phyloP scores from a whole-genome alignment of 352 stramenopile species.

The Blastocystis sp. region DNA sequence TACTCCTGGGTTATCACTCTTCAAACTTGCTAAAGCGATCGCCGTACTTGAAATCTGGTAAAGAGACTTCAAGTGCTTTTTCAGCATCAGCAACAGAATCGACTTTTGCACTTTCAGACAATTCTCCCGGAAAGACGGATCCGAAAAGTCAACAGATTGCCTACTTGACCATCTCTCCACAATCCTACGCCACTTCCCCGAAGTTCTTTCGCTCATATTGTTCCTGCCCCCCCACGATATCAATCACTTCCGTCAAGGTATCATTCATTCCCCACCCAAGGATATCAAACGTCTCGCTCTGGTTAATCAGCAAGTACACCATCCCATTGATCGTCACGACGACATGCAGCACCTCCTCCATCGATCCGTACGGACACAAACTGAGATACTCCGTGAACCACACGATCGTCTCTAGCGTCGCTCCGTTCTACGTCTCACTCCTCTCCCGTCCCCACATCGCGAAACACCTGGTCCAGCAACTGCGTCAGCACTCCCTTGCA shows the following conservation, averaged over 20 bases:
- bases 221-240: conserved; percentile 27
- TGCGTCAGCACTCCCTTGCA: neutral
- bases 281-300: conserved; percentile 38
- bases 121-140: neutral
- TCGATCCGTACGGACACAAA: neutral
- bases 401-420: neutral
- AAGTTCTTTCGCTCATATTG: neutral
- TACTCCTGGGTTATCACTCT: neutral
- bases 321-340: conserved; percentile 5
- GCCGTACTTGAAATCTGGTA: conserved; percentile 31
- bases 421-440: neutral
- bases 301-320: conserved; percentile 31
- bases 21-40: neutral
- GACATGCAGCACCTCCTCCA: conserved; percentile 24
- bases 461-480: neutral
- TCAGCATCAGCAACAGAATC: conserved; percentile 21
- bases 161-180: neutral
- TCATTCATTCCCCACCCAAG: neutral
- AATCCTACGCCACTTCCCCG: neutral
- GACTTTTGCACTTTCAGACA: neutral
- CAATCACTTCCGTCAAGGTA: neutral
- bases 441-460: neutral
- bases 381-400: conserved; percentile 14
- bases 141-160: neutral
- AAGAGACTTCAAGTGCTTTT: conserved; percentile 33